Evolutionary conservation across 306 rosid species (phyloP).

Genomic region (Acacia crassicarpa): DNA sequence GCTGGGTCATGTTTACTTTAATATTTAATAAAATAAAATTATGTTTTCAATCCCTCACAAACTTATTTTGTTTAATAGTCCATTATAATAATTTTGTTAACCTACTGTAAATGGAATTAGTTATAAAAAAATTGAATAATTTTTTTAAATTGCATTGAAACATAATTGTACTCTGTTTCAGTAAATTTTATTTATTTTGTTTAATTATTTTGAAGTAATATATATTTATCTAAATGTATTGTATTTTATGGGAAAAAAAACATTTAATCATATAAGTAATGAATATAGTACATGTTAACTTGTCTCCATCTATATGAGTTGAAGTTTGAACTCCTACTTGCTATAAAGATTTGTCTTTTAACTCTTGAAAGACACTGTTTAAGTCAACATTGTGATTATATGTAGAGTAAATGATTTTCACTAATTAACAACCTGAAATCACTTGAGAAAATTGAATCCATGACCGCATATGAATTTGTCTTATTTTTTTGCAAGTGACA

Average conservation of each 20-base stretch:
- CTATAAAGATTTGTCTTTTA: not conserved
- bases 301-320: not conserved
- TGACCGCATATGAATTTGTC: too few relatives aligned
- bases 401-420: not conserved
- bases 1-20: not conserved
- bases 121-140: not conserved
- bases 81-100: not conserved
- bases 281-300: not conserved
- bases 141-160: not conserved
- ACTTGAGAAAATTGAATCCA: too few relatives aligned
- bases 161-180: not conserved
- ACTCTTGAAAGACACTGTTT: not conserved
- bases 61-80: not conserved
- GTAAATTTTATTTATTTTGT: not conserved
- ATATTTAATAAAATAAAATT: not conserved
- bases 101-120: not conserved
- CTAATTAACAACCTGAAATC: not conserved
- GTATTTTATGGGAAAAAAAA: too few relatives aligned
- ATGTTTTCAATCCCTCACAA: not conserved
- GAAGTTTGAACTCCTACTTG: not conserved
- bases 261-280: not conserved
- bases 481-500: too few relatives aligned
- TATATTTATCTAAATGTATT: too few relatives aligned
- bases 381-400: not conserved
- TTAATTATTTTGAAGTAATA: too few relatives aligned